Base-by-base conservation (phyloP, 495 filamentous ascomycete species). In the Diplogelasinospora grovesii region DNA sequence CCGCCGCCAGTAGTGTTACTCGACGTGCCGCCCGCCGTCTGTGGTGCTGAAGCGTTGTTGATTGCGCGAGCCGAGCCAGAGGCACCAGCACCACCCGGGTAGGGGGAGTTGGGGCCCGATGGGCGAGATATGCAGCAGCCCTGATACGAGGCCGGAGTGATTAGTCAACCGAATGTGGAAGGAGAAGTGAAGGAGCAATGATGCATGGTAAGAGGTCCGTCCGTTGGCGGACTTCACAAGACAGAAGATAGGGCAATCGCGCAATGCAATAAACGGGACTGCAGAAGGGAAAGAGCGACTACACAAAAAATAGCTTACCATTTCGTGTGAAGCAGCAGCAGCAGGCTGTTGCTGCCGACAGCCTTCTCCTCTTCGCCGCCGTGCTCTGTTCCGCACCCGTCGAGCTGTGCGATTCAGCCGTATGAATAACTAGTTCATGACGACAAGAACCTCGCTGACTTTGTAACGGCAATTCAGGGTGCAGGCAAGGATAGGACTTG, bases 51-150 rank as follows among this genome's bases (percentile, higher is more conserved):
- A n/a, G 34, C 48, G 9, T 55, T 50, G 49, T 69, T 71, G 48
- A 69, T 66, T 25, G 66, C 68, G 31, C 65, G 58, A 28, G 67
- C 57, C 1, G 70, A 71, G 26, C 58, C 54, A 0, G 67, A 61
- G 4, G 59, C 51, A 11, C 45, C 60, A 41, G 36, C 56, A 34
- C 57, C 61, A 5, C 58, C 60, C 5, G 64, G 56, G 19, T 68
- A 68, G 11, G 65, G 66, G n/a, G 63, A 64, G 48, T 61, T 66
- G 10, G 64, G 59, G 41, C 57, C 64, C 41, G 56, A 50, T 32
- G 61, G 51, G 26, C 59, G 56, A 14, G 70, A 73, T 40, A 71
- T 63, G 52, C 70, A 73, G 48, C 70, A 73, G 49, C 70, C 70
- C 70, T 73, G 14, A 15, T 15, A 30, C 2, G 21, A 39, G 8